Base-by-base conservation (phyloP, 495 filamentous ascomycete species). In the Aspergillus asperescens region DNA sequence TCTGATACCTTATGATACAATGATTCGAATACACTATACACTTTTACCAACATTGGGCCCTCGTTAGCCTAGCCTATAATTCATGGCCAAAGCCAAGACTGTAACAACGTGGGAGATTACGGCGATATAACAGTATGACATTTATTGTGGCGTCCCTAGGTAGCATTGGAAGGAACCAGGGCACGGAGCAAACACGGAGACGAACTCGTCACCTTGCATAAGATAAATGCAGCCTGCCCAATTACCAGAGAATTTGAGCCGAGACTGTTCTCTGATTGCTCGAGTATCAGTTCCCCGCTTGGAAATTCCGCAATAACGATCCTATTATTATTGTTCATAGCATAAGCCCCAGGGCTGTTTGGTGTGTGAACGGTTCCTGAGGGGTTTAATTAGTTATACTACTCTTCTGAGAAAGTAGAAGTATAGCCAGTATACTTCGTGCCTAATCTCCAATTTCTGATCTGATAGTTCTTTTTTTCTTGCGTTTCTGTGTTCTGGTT, bases 1-100 rank as follows among this genome's bases (percentile, higher is more conserved):
- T 54, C 48, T 57, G 57, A 60, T 60, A 60, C 58, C 58, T 53
- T 15, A 54, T 37, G 27, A 54, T 40, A 45, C 16, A 54, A 49
- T 29, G 46, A 49, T 38, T 3, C 20, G 10, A 38, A 28, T 24
- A 28, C 19, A 24, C 10, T 8, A 34, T 6, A 35, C 39, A n/a
- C n/a, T n/a, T 23, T 25, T 42, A 22, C 12, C 16, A 42, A 27
- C 29, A 34, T 35, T 23, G 8, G 29, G 27, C 18, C 10, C 24
- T 15, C 1, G 10, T 43, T 13, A 40, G 20, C 39, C 41, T 19
- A 7, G 3, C 6, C 4, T 2, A 32, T 16, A 10, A 10, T 16
- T 15, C 15, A 5, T 24, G 18, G 22, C 20, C 19, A 13, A 43
- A 15, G 40, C 13, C 40, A 27, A 43, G 22, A 16, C n/a, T n/a